Evolutionary conservation across 371 early-diverging fungal genomes (phyloP).

Genomic region (Chytridium lagenaria): DNA sequence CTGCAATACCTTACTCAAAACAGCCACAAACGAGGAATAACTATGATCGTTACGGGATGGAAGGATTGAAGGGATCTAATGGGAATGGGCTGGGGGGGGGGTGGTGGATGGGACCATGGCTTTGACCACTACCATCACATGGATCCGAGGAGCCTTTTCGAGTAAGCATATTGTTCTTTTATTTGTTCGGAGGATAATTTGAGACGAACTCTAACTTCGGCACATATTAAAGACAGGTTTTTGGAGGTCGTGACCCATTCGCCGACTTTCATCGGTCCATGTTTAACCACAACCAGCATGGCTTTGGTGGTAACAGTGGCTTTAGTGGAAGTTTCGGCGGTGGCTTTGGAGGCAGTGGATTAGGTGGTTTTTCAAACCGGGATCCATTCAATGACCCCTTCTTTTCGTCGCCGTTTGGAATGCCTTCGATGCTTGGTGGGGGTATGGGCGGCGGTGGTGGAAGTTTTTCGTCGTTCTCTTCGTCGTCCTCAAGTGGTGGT

Average conservation of each 20-base stretch:
- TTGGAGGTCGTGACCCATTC: conserved; percentile 32
- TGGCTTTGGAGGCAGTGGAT: neutral
- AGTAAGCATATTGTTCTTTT: conserved; percentile 9
- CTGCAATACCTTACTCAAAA: too few relatives aligned
- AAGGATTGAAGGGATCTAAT: conserved; percentile 16
- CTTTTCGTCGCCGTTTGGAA: neutral
- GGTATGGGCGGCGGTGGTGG: neutral
- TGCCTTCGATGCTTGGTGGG: neutral
- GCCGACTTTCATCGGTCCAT: conserved; percentile 8
- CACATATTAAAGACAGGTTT: conserved; percentile 23
- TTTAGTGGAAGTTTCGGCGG: neutral
- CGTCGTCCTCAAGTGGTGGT: neutral
- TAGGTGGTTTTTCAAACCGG: neutral
- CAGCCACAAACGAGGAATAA: neutral
- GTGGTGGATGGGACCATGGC: neutral
- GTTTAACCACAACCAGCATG: neutral
- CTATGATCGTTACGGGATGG: conserved; percentile 13
- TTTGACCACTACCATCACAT: neutral
- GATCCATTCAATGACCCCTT: conserved; percentile 9
- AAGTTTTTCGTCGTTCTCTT: neutral
- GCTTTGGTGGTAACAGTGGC: neutral
- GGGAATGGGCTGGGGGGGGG: neutral
- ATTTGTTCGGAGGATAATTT: too few relatives aligned
- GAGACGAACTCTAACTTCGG: neutral
- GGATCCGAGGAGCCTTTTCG: conserved; percentile 31